Evolutionary conservation across 202 grass and related monocot genomes (phyloP), one percentile per base, ranked within the genome.

Genomic region (Tripidium arundinaceum): DNA sequence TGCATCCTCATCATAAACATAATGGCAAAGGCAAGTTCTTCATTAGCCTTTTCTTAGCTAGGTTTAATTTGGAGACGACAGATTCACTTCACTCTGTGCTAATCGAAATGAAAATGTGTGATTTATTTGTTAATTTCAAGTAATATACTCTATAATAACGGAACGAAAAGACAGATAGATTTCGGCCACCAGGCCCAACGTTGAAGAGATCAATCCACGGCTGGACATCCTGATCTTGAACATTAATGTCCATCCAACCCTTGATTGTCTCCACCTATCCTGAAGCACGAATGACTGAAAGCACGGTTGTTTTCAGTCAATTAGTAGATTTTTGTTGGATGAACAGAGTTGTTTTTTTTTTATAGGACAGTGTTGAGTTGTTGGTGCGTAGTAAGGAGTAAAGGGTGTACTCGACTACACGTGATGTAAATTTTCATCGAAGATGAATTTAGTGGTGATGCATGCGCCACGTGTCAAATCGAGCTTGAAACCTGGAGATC

Each of bases 1-100:
- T 78, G 62, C 80, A 70, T 86, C n/a, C 9, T 76, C 2, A 72
- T 81, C 46, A 49, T 89, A 72, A 85, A 74, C 38, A 76, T 85
- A 65, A 60, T 47, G 37, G 81, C 87, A 46, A 77, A 89, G 87
- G 87, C 66, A 89, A 85, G 43, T 43, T 21, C 8, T 15, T 3
- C 0, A 9, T 21, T 11, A 8, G 12, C 19, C 16, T 50, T 11
- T 27, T 38, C 1, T 7, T 22, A 3, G 4, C 13, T 36, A 24
- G 14, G 19, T 33, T 47, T 54, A 4, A 21, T 54, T 10, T n/a
- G 26, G 40, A 76, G 3, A 75, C 40, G 19, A 39, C 21, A 39
- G 27, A 58, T 10, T 11, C 26, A 50, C 16, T 26, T 38, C 1
- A 8, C 3, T 12, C 39, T 25, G 6, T 42, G 65, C 37, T 25